Percentiles rank a stretch among this genome's conserved stretches.
Evolutionary conservation across 345 rosid genomes (phyloP).

Genomic region (Brassica juncea): DNA sequence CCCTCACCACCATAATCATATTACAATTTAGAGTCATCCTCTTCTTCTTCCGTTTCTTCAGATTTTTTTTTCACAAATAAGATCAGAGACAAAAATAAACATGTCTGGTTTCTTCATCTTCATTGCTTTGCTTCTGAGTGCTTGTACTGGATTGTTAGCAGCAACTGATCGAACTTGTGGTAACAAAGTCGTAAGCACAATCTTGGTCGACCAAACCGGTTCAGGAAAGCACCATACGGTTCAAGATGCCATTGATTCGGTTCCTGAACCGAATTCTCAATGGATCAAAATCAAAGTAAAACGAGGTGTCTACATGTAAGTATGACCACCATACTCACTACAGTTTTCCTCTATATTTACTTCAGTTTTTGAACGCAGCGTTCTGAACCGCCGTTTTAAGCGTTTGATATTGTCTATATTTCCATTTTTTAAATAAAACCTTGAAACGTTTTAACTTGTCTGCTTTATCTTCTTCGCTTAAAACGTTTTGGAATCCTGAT

Average conservation of each 20-base stretch:
- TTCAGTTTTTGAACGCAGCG: background rate
- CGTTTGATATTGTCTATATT: constrained; percentile 1
- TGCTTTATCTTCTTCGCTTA: background rate
- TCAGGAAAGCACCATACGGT: constrained; percentile 17
- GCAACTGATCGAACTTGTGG: constrained; percentile 33
- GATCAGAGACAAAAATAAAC: background rate
- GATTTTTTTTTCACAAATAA: background rate
- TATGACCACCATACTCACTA: constrained; percentile 1
- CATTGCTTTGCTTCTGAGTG: constrained; percentile 26
- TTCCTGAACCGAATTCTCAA: constrained; percentile 8
- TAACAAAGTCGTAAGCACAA: constrained; percentile 34
- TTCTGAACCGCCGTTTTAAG: constrained; percentile 11
- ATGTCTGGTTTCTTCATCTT: constrained; percentile 34
- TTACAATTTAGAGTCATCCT: background rate
- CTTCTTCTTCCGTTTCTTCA: background rate
- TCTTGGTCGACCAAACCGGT: constrained; percentile 36
- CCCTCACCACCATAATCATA: background rate
- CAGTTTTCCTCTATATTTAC: background rate
- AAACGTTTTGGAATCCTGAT: background rate
- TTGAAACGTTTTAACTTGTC: background rate
- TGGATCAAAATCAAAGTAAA: constrained; percentile 45
- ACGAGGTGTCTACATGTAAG: constrained; percentile 41
- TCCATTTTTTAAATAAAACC: background rate
- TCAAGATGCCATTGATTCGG: constrained; percentile 34
- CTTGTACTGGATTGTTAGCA: constrained; percentile 21